Evolutionary conservation across 2,329 filamentous ascomycete species (phyloP), one percentile per base, ranked within the genome.

Genomic region (Penicillium sp.): DNA sequence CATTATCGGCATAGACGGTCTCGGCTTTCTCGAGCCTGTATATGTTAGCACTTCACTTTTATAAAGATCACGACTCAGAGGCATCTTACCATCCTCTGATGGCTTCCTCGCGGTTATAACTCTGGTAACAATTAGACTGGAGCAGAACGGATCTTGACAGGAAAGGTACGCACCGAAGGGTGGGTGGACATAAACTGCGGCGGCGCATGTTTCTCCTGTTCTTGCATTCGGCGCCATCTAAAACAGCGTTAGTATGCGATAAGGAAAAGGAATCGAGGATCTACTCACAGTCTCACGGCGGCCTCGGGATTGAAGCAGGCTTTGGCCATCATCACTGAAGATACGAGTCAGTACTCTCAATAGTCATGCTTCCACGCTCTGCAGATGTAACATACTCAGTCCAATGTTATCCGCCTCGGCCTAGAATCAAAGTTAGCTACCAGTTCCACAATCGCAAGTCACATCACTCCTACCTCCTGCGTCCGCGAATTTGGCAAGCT

Each of bases 361-460:
- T 25, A n/a, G 3, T 7, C 15, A 20, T 28, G 10, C 14, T 10
- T 41, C 20, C 12, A 15, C 0, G 17, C 5, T 15, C 8, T 25
- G 6, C 7, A 10, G n/a, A 5, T 34, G 50, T 15, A 35, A 49
- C 72, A 61, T 75, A 80, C 78, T 77, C 48, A 87, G 69, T 1
- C 86, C 86, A 37, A 88, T 87, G 55, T 84, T 82, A 69, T 88
- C 86, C 7, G 86, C 86, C 69, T 88, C 85, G 1, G 78, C 77
- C 76, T 79, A 48, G 38, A 14, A n/a, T 35, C 7, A 4, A 2
- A 43, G 22, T 41, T 15, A 42, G 37, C 11, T 7, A 25, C 38
- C 20, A 20, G 6, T 3, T 38, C 14, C 11, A 22, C 6, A 37
- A 20, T 25, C 35, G 28, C 28, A 45, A 5, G 11, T 5, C 20